A percentile compares a stretch with the other conserved stretches of the same genome.
phyloP scores from a whole-genome alignment of 2,329 filamentous ascomycete genomes.

The Capronia epimyces region DNA sequence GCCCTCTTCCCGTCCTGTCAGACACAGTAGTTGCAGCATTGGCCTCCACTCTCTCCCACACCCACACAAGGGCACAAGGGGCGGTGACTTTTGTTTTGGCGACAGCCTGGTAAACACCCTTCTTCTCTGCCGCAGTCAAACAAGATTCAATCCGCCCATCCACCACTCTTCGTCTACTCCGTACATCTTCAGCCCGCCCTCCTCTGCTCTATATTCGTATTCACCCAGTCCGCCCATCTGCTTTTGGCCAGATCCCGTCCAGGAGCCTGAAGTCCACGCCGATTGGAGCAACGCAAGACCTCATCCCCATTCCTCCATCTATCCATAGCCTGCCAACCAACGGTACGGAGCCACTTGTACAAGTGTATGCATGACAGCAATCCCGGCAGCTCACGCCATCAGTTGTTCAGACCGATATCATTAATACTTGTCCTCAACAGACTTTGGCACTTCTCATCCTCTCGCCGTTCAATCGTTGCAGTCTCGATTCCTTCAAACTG shows the following conservation, averaged over 20 bases:
- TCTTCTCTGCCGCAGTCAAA: too few species aligned
- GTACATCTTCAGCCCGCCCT: too few species aligned
- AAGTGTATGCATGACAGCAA: neutral
- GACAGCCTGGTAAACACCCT: too few species aligned
- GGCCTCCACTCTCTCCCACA: too few species aligned
- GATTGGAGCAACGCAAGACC: neutral
- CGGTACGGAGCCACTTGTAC: neutral
- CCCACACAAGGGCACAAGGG: too few species aligned
- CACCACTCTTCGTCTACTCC: too few species aligned
- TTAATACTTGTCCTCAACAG: neutral
- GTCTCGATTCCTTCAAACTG: too few species aligned
- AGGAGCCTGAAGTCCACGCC: neutral
- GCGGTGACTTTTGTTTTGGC: too few species aligned
- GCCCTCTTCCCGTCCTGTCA: too few species aligned
- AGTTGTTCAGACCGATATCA: neutral
- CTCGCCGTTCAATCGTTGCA: neutral
- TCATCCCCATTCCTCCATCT: neutral
- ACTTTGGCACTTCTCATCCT: neutral
- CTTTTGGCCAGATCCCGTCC: neutral
- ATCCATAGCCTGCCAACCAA: neutral
- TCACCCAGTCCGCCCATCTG: neutral
- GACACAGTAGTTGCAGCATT: too few species aligned
- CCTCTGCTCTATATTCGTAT: too few species aligned
- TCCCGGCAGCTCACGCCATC: neutral
- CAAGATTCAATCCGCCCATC: too few species aligned